These are phyloP conservation scores for Powellomyces hirtus DNA, from an alignment of 192 early-diverging fungal genomes.

Conservation along the genomic window DNA sequence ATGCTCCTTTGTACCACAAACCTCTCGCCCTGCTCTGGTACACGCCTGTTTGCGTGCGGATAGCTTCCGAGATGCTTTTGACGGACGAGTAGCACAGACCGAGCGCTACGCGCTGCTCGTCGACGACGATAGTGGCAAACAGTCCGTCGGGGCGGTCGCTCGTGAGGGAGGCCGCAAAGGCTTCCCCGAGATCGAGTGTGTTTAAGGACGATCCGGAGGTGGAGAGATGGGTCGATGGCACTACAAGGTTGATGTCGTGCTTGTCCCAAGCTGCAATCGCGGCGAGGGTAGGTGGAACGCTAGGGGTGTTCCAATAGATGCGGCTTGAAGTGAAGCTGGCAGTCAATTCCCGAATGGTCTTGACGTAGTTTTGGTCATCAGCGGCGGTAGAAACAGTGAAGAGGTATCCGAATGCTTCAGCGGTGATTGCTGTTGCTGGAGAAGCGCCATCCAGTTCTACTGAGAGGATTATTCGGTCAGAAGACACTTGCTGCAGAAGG, in stretches of 20 bases:
- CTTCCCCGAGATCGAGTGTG: slow-evolving; percentile 23
- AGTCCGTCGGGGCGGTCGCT: slow-evolving; percentile 92
- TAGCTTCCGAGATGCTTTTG: slow-evolving; percentile 76
- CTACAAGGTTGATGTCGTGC: slow-evolving; percentile 5
- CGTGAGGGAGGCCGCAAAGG: slow-evolving; percentile 32
- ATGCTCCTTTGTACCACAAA: slow-evolving; percentile 94
- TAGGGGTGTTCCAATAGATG: neutral
- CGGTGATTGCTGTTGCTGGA: neutral
- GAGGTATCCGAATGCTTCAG: neutral
- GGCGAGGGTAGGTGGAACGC: neutral
- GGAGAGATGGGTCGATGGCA: neutral
- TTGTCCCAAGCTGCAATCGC: neutral
- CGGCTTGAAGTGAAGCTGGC: neutral
- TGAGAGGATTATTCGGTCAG: slow-evolving; percentile 19
- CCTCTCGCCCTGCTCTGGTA: slow-evolving; percentile 87
- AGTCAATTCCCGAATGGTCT: neutral
- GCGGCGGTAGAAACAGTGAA: neutral
- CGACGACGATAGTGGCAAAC: slow-evolving; percentile 88
- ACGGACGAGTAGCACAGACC: slow-evolving; percentile 91
- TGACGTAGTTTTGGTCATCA: neutral
- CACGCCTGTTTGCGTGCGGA: slow-evolving; percentile 79
- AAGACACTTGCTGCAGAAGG: neutral
- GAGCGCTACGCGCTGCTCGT: slow-evolving; percentile 82
- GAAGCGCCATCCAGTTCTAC: neutral
- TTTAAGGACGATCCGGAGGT: neutral